A percentile compares a stretch with the other conserved stretches of the same genome.
phyloP scores from a whole-genome alignment of 2,329 filamentous ascomycete genomes.

The Curvularia verruculosa region DNA sequence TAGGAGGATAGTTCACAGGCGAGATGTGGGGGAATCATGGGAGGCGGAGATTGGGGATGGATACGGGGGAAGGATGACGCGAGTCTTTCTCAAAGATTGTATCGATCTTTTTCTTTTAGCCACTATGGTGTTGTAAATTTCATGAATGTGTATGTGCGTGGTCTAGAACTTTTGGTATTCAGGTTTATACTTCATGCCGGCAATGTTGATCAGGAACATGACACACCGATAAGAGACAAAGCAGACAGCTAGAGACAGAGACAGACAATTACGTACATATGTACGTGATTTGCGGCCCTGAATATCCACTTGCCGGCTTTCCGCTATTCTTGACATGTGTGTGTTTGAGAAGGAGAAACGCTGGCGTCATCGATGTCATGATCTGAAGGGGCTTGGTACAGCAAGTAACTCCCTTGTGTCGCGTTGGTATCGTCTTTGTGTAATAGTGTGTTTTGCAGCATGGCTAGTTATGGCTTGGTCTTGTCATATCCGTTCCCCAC shows the following conservation, averaged over 20 bases:
- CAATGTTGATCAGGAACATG: not conserved
- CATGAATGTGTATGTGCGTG: not conserved
- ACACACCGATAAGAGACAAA: not conserved
- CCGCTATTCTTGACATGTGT: not conserved
- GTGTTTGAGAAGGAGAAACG: not conserved
- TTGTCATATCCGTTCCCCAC: no score
- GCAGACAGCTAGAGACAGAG: not conserved
- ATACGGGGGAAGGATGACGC: not conserved
- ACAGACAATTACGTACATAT: not conserved
- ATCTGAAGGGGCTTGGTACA: not conserved
- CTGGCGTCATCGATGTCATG: not conserved
- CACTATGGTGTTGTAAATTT: no score
- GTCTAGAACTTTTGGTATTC: not conserved
- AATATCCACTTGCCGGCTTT: not conserved
- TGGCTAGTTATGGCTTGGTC: not conserved
- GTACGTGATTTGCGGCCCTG: not conserved
- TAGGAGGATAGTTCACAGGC: no score
- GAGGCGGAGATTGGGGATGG: no score
- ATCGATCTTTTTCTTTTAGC: not conserved
- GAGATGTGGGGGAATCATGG: not conserved
- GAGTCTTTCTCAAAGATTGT: not conserved
- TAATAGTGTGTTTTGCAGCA: not conserved
- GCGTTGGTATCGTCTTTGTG: not conserved
- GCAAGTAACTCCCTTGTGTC: not conserved
- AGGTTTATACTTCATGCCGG: not conserved